A percentile compares a stretch with the other conserved stretches of the same genome.
phyloP scores from a whole-genome alignment of 495 filamentous ascomycete genomes.

The Talaromyces borbonicus region DNA sequence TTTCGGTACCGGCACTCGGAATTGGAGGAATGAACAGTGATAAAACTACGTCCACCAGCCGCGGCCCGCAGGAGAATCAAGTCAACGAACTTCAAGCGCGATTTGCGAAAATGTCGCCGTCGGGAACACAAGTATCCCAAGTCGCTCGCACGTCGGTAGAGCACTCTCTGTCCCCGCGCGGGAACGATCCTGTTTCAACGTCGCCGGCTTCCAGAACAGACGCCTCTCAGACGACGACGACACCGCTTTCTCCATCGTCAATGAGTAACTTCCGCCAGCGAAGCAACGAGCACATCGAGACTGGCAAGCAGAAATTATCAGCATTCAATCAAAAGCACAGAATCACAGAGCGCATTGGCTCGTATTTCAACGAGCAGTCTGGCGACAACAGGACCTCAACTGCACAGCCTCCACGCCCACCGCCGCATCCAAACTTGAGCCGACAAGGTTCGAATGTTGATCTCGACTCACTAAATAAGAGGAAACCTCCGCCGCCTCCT shows the following conservation, averaged over 20 bases:
- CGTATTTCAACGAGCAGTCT: constrained; percentile 26
- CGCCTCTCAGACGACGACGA: not conserved
- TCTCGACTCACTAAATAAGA: constrained; percentile 29
- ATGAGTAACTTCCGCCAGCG: constrained; percentile 60
- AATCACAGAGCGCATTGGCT: constrained; percentile 25
- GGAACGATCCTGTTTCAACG: not conserved
- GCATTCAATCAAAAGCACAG: constrained; percentile 45
- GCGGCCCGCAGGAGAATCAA: constrained; percentile 21
- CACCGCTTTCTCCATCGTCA: constrained; percentile 39
- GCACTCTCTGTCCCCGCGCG: not conserved
- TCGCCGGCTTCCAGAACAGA: not conserved
- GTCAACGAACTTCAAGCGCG: constrained; percentile 59
- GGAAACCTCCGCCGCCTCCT: constrained; percentile 58
- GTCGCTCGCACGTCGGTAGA: not conserved
- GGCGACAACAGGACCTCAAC: constrained; percentile 17
- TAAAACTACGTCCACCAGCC: constrained; percentile 8
- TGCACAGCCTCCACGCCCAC: constrained; percentile 7
- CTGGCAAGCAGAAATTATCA: constrained; percentile 51
- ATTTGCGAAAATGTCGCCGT: constrained; percentile 46
- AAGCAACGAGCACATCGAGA: constrained; percentile 61
- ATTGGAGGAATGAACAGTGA: constrained; percentile 41
- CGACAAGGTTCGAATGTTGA: constrained; percentile 13
- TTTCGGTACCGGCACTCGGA: constrained; percentile 73
- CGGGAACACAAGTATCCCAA: constrained; percentile 22
- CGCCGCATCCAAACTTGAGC: constrained; percentile 10